phyloP scores from a whole-genome alignment of 306 rosid species.

The Erythrophleum fordii region DNA sequence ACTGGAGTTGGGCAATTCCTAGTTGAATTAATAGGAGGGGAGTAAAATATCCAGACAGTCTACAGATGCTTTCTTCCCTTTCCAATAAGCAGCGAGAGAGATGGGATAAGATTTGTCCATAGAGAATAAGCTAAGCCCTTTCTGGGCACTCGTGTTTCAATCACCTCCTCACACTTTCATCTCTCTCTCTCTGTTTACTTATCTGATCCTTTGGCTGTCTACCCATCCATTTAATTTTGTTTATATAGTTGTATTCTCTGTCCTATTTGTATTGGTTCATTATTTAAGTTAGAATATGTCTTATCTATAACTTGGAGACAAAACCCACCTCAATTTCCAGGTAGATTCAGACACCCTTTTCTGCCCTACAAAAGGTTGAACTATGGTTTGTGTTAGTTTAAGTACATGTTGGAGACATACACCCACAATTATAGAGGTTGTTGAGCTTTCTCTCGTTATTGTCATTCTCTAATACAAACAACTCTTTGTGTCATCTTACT shows the following conservation, averaged over 20 bases:
- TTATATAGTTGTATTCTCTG: neutral
- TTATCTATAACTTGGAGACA: slow-evolving; percentile 63
- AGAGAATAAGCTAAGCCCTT: slow-evolving; percentile 42
- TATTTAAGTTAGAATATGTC: slow-evolving; percentile 52
- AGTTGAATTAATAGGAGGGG: slow-evolving; percentile 12
- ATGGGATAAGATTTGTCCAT: slow-evolving; percentile 81
- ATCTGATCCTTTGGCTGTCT: slow-evolving; percentile 44
- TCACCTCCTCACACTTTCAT: slow-evolving; percentile 68
- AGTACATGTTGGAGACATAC: slow-evolving; percentile 47
- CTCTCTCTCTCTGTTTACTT: slow-evolving; percentile 34
- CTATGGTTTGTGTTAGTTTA: slow-evolving; percentile 41
- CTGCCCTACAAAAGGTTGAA: slow-evolving; percentile 58
- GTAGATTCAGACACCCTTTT: slow-evolving; percentile 84
- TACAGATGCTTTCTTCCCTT: slow-evolving; percentile 56
- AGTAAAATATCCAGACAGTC: slow-evolving; percentile 36
- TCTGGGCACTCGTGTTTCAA: slow-evolving; percentile 63
- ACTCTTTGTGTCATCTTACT: slow-evolving; percentile 38
- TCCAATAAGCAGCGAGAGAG: slow-evolving; percentile 60
- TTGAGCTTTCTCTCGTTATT: slow-evolving; percentile 36
- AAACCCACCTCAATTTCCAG: slow-evolving; percentile 93
- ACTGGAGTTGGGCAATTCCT: slow-evolving; percentile 63
- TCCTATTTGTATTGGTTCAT: slow-evolving; percentile 34
- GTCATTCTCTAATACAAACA: slow-evolving; percentile 47
- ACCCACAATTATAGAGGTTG: slow-evolving; percentile 43
- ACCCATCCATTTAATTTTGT: neutral